Evolutionary conservation across 2,329 filamentous ascomycete species (phyloP).

Genomic region (Epichloe baconii): DNA sequence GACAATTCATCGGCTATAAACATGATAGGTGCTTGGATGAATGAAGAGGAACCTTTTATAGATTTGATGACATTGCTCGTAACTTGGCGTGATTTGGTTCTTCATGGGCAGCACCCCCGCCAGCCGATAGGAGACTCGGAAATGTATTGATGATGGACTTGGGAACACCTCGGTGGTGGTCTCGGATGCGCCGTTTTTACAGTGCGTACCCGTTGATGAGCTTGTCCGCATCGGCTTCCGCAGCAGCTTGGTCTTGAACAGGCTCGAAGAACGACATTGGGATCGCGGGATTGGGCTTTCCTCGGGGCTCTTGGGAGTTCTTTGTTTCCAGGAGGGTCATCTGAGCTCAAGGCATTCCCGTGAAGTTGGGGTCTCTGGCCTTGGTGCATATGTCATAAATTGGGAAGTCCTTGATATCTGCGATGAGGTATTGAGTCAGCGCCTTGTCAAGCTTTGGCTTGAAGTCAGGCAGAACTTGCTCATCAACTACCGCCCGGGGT

Average conservation of each 20-base stretch:
- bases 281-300: neutral
- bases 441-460: conserved; percentile 17
- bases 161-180: neutral
- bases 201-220: neutral
- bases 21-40: too few species aligned
- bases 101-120: neutral
- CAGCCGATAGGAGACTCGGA: neutral
- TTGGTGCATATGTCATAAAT: conserved; percentile 28
- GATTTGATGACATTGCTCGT: too few species aligned
- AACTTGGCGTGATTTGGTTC: too few species aligned
- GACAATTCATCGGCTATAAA: too few species aligned
- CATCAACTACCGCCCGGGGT: conserved; percentile 5
- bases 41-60: too few species aligned
- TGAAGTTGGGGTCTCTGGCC: conserved; percentile 18
- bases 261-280: neutral
- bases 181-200: too few species aligned
- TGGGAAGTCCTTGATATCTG: conserved; percentile 14
- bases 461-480: conserved; percentile 10
- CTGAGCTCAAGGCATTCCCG: neutral
- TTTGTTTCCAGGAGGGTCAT: too few species aligned
- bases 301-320: too few species aligned
- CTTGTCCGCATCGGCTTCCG: neutral
- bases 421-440: conserved; percentile 13
- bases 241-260: neutral
- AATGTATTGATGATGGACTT: neutral